phyloP scores from a whole-genome alignment of 768 basidiomycete species.

The Podaxis sp. region DNA sequence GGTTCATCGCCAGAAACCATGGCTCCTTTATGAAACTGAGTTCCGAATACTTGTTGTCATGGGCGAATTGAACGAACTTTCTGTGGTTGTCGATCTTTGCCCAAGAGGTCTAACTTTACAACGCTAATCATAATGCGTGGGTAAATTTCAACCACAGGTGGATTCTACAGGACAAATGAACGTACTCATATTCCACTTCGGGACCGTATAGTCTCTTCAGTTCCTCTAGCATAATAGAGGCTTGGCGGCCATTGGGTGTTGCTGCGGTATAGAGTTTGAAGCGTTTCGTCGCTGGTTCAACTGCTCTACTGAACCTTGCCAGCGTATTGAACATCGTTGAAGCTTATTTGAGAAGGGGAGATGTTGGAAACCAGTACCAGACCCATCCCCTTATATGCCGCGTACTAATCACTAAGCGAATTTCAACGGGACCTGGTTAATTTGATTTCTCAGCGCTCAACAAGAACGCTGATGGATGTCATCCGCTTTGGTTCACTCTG shows the following conservation, averaged over 20 bases:
- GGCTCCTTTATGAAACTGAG: constrained; percentile 34
- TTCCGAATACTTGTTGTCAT: too few species aligned
- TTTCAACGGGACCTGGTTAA: neutral
- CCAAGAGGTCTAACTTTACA: constrained; percentile 48
- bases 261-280: constrained; percentile 39
- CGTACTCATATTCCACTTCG: constrained; percentile 33
- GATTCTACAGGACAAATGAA: neutral
- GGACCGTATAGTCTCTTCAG: constrained; percentile 40
- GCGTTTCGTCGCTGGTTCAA: constrained; percentile 23
- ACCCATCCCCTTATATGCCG: neutral
- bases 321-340: neutral
- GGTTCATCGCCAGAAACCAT: constrained; percentile 70
- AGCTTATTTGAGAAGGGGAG: neutral
- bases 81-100: constrained; percentile 20
- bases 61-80: constrained; percentile 30
- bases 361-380: neutral
- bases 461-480: neutral
- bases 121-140: constrained; percentile 31
- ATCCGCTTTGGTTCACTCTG: neutral
- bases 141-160: neutral
- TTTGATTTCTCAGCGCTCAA: neutral
- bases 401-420: neutral
- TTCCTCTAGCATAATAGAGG: constrained; percentile 62
- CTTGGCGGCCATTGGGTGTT: constrained; percentile 58
- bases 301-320: neutral